Evolutionary conservation across 768 basidiomycete genomes (phyloP), one percentile per base, ranked within the genome.

Genomic region (Cyathus striatus): DNA sequence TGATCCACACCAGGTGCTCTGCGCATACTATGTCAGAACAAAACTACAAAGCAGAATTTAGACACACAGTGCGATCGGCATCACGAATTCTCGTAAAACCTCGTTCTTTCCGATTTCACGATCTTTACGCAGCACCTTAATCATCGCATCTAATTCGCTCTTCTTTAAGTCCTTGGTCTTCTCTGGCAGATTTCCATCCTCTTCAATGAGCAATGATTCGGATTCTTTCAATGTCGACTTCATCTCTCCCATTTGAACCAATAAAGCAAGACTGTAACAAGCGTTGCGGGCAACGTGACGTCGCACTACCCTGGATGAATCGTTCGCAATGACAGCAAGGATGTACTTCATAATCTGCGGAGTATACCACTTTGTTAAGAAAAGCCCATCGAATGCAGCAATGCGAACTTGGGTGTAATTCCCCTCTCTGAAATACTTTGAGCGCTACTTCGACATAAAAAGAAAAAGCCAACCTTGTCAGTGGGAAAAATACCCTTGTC

Each of bases 371-470:
- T 91, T 84, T 44, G 86, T 86, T 59, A 92, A 66, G 72, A 95
- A 84, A 7, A 98, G 73, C 24, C 90, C 89, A 62, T 99, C 96
- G 52, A 99, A 96, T 3, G 96, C 95, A 3, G 89, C 83, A 35
- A 91, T 77, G 36, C 96, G 85, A 35, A 99, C 89, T 57, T 90
- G 86, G 2, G 84, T 85, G 53, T 86, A 92, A 57, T 97, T 96
- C 30, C 95, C 96, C 64, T 96, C 92, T 20, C 94, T 94, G 50
- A 21, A 46, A 23, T 43, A n/a, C 4, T 14, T 32, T 18, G 10
- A 45, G 42, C 35, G 36, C 45, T 56, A 40, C 41, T 13, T 42
- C 16, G 21, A 22, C 16, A n/a, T 27, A 43, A 32, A 20, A 17
- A 23, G 34, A 24, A 5, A 23, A 24, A 6, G 50, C 79, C 38